Base-by-base conservation (phyloP, 106 monocot species). In the Agapanthus africanus region DNA sequence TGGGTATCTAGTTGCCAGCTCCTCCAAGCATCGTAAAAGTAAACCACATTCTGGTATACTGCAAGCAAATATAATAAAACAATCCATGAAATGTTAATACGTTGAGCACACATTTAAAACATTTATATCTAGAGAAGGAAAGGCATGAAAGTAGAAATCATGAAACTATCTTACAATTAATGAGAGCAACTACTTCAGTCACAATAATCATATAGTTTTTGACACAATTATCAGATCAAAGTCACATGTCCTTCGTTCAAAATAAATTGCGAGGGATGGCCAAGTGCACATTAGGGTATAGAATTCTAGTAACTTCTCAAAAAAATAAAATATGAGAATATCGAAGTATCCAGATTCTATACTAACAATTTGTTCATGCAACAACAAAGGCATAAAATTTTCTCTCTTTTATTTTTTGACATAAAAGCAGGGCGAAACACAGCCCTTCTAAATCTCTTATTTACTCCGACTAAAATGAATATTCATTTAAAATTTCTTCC, bases 1-100 rank as follows among this genome's bases (percentile, higher is more conserved):
- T 44, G 97, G 84, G 50, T 97, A 97, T 73, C 78, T 85, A 11
- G 78, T 79, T 40, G 97, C 92, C 66, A 97, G 75, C 40, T 92
- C 89, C 74, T 92, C 97, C 68, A 92, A 60, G 79, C 87, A 92
- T 34, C 41, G 74, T 26, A 83, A 23, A 52, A 97, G 84, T 71
- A 97, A n/a, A n/a, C 66, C 78, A 64, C 91, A 97, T 30, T 82
- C 88, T 52, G 83, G 84, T 44, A 89, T 72, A 63, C 95, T 97
- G 79, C 31, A 38, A 77, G 42, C 71, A 57, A 54, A 37, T 19
- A 54, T 25, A 64, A n/a, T n/a, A 67, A 34, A 42, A 3, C 6
- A 69, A 42, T 42, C 25, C 26, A 73, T 65, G 26, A 65, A 63
- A 6, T 9, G 4, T 10, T 35, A 6, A 63, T 1, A 37, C 23